A percentile compares a stretch with the other conserved stretches of the same genome.
Conservation (phyloP, 768 basidiomycete species). For the Pulveroboletus ravenelii region DNA sequence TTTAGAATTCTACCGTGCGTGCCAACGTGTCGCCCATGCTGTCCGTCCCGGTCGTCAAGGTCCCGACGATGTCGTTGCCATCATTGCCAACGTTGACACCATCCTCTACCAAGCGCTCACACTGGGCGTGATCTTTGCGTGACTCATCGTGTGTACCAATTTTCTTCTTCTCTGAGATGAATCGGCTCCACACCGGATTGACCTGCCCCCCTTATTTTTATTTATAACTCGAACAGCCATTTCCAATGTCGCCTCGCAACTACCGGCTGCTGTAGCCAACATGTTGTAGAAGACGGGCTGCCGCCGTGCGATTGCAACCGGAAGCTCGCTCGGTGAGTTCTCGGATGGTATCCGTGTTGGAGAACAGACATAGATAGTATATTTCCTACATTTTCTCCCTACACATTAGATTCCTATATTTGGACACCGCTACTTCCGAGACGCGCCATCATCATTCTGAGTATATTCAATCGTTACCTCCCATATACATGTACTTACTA, state of each 20-base stretch:
- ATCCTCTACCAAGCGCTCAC: slow-evolving; percentile 41
- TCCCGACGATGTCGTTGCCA: slow-evolving; percentile 31
- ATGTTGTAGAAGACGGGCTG: slow-evolving; percentile 36
- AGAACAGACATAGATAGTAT: no score
- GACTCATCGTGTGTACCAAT: slow-evolving; percentile 4
- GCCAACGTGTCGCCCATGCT: slow-evolving; percentile 38
- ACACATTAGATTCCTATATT: no score
- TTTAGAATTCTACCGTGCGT: slow-evolving; percentile 42
- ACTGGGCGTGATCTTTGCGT: slow-evolving; percentile 30
- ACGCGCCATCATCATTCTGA: no score
- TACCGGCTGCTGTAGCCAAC: slow-evolving; percentile 30
- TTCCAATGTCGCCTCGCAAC: slow-evolving; percentile 35
- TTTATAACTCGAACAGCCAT: neutral
- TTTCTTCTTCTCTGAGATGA: no score
- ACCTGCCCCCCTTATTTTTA: neutral
- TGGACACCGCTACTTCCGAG: no score
- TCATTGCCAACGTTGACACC: slow-evolving; percentile 36
- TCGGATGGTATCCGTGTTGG: slow-evolving; percentile 24
- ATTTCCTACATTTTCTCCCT: no score
- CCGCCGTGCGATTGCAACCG: slow-evolving; percentile 36
- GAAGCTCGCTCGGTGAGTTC: slow-evolving; percentile 27
- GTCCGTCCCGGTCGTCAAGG: slow-evolving; percentile 33
- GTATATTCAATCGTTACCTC: no score
- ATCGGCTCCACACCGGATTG: neutral
- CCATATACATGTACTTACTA: no score